Conservation (phyloP, 2,329 filamentous ascomycete species). For the Cladosporium sp. region DNA sequence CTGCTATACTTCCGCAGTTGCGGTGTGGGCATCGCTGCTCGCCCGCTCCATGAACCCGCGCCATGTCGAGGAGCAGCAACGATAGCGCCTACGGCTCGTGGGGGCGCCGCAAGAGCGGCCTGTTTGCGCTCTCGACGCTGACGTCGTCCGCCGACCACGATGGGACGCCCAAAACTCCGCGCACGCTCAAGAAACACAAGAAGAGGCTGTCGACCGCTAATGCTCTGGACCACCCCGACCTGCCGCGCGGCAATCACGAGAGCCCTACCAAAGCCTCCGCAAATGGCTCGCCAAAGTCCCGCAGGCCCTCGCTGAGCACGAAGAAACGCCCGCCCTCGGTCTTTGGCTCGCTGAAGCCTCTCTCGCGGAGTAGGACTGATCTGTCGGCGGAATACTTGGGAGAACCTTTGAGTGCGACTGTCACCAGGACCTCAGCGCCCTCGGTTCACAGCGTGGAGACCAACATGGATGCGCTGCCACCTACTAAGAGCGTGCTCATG, state of each 20-base stretch:
- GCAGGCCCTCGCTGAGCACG: slow-evolving; percentile 25
- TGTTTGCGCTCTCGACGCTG: slow-evolving; percentile 29
- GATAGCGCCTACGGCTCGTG: slow-evolving; percentile 21
- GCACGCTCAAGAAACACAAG: slow-evolving; percentile 24
- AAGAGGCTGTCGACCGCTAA: slow-evolving; percentile 17
- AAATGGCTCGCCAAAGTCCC: slow-evolving; percentile 20
- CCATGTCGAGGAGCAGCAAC: slow-evolving; percentile 24
- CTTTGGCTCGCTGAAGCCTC: slow-evolving; percentile 51
- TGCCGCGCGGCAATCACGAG: slow-evolving; percentile 17
- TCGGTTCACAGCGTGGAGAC: slow-evolving; percentile 40
- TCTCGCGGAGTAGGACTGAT: slow-evolving; percentile 46
- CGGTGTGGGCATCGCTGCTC: not conserved
- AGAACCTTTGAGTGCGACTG: slow-evolving; percentile 42
- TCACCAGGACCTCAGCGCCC: slow-evolving; percentile 40
- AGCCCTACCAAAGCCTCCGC: slow-evolving; percentile 15
- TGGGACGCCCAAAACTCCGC: slow-evolving; percentile 13
- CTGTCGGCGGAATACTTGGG: slow-evolving; percentile 34
- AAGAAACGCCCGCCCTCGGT: slow-evolving; percentile 43
- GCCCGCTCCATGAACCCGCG: not conserved
- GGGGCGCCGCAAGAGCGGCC: slow-evolving; percentile 24
- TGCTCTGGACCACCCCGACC: slow-evolving; percentile 21
- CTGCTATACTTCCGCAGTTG: not conserved
- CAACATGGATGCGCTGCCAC: slow-evolving; percentile 16
- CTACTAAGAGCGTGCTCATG: slow-evolving; percentile 48
- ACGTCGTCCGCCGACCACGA: slow-evolving; percentile 19